Evolutionary conservation across 805 yeast genomes (phyloP).

Genomic region (Ogataea dorogensis): DNA sequence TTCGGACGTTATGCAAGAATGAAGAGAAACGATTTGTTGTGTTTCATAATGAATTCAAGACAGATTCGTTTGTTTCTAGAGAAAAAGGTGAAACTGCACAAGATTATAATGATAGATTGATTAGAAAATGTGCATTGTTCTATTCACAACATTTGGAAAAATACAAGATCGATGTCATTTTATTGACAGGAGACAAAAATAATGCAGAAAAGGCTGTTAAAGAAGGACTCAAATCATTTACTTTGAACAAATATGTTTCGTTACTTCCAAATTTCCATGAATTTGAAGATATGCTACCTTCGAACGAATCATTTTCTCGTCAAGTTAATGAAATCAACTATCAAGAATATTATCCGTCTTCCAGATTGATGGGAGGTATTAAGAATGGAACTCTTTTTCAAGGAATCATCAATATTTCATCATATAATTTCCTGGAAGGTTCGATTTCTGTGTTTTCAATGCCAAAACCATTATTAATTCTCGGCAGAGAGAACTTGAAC

Average conservation of each 20-base stretch:
- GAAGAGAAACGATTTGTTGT: slow-evolving; percentile 84
- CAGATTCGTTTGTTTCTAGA: slow-evolving; percentile 66
- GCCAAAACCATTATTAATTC: slow-evolving; percentile 74
- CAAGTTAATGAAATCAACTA: slow-evolving; percentile 52
- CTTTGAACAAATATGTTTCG: slow-evolving; percentile 69
- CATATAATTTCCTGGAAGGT: slow-evolving; percentile 89
- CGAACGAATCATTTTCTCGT: slow-evolving; percentile 40
- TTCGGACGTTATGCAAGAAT: slow-evolving; percentile 70
- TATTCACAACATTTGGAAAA: slow-evolving; percentile 60
- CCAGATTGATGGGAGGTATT: slow-evolving; percentile 88
- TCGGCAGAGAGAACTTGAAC: slow-evolving; percentile 83
- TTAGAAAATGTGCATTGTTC: slow-evolving; percentile 72
- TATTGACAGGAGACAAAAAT: slow-evolving; percentile 75
- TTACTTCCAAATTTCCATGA: slow-evolving; percentile 69
- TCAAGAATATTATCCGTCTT: slow-evolving; percentile 73
- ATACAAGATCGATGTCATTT: slow-evolving; percentile 44
- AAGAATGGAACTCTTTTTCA: slow-evolving; percentile 84
- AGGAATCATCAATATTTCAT: slow-evolving; percentile 76
- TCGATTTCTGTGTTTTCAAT: slow-evolving; percentile 68
- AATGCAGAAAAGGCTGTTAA: slow-evolving; percentile 56
- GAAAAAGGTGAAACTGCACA: slow-evolving; percentile 68
- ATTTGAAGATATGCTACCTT: slow-evolving; percentile 75
- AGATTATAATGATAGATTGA: slow-evolving; percentile 90
- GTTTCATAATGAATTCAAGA: slow-evolving; percentile 88
- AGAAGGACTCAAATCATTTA: slow-evolving; percentile 53